Conservation (phyloP, 2,329 filamentous ascomycete genomes). For the Botrytis tulipae region DNA sequence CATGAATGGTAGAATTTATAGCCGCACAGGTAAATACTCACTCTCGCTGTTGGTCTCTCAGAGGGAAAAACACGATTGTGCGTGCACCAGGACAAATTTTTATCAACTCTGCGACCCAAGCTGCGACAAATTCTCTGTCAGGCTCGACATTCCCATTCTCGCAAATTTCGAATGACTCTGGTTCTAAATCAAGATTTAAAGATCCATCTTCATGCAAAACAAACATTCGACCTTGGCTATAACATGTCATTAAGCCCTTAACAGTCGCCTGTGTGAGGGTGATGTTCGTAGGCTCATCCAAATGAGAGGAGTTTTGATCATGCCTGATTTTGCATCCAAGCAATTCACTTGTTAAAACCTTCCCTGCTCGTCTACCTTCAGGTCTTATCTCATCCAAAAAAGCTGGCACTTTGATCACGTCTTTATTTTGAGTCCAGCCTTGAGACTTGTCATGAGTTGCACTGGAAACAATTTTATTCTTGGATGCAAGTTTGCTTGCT, state of each 20-base stretch:
- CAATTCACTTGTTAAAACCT: constrained; percentile 15
- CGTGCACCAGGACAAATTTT: constrained; percentile 44
- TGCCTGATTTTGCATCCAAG: constrained; percentile 12
- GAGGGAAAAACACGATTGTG: constrained; percentile 46
- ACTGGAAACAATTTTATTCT: not conserved
- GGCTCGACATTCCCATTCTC: constrained; percentile 6
- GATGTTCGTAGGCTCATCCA: not conserved
- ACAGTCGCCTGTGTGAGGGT: constrained; percentile 24
- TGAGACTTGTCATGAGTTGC: not conserved
- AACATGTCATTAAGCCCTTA: constrained; percentile 24
- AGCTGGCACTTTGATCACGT: not conserved
- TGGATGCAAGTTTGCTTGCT: constrained; percentile 13
- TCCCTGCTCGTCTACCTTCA: not conserved
- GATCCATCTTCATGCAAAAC: constrained; percentile 25
- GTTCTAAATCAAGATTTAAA: constrained; percentile 8
- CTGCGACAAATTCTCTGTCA: constrained; percentile 19
- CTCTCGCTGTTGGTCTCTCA: constrained; percentile 47
- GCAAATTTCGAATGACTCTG: constrained; percentile 5
- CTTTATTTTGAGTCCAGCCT: not conserved
- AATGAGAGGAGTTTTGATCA: not conserved
- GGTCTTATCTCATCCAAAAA: not conserved
- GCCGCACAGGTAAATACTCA: not conserved
- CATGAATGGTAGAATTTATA: not conserved
- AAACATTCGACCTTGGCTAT: constrained; percentile 31
- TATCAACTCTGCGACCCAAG: constrained; percentile 23